Evolutionary conservation across 108 stramenopile species (phyloP).

Genomic region (Cyclostephanos tholiformis): DNA sequence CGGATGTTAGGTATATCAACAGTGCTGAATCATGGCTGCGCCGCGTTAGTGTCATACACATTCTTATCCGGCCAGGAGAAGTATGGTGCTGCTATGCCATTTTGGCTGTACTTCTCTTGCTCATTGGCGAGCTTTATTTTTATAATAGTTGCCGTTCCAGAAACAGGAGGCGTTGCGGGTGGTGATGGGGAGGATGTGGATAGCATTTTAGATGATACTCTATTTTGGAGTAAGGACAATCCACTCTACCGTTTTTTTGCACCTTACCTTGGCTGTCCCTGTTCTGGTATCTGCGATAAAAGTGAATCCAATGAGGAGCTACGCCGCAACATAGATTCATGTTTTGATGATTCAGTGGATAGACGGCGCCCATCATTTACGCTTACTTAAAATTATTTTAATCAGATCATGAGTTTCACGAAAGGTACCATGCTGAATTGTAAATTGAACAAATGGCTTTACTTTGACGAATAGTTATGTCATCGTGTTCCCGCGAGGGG

Average conservation of each 20-base stretch:
- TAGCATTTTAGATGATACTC: conserved; percentile 38
- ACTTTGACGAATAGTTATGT: not conserved
- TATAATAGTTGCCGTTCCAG: conserved; percentile 44
- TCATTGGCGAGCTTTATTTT: conserved; percentile 38
- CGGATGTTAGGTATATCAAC: conserved; percentile 54
- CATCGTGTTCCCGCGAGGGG: conserved; percentile 37
- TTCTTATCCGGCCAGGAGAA: conserved; percentile 50
- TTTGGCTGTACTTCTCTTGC: conserved; percentile 47
- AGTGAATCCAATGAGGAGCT: conserved; percentile 28
- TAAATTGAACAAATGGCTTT: not conserved
- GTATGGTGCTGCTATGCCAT: conserved; percentile 42
- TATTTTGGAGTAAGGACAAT: conserved; percentile 47
- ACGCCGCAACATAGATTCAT: conserved; percentile 45
- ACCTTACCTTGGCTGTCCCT: conserved; percentile 4
- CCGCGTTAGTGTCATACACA: conserved; percentile 48
- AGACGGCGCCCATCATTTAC: not conserved
- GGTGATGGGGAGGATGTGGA: conserved; percentile 50
- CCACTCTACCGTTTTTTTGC: conserved; percentile 13
- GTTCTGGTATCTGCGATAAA: conserved; percentile 12
- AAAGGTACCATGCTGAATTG: not conserved
- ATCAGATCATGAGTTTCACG: not conserved
- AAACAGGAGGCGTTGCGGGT: conserved; percentile 43
- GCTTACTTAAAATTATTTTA: not conserved
- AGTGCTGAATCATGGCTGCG: conserved; percentile 45
- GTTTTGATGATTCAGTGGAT: conserved; percentile 39